Percentiles rank a stretch among this genome's conserved stretches.
Evolutionary conservation across 106 monocot genomes (phyloP).

Genomic region (Alisma plantagoaquatica): DNA sequence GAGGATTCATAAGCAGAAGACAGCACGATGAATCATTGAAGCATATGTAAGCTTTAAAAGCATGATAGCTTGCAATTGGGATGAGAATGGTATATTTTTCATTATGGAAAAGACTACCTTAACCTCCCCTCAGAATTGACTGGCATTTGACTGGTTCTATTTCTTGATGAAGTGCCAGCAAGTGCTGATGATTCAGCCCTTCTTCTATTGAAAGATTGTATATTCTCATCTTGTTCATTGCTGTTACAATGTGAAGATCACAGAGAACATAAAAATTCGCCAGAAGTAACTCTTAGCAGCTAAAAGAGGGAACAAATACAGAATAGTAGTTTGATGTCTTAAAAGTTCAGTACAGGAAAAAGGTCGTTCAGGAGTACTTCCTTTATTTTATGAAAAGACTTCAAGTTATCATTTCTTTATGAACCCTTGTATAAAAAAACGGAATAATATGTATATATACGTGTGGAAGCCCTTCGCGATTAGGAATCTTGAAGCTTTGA

Average conservation of each 20-base stretch:
- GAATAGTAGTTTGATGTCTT: not conserved
- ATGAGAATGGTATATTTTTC: too few species aligned
- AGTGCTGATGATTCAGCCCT: conserved; percentile 53
- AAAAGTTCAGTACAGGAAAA: not conserved
- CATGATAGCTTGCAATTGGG: not conserved
- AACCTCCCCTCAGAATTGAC: conserved; percentile 46
- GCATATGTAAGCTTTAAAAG: not conserved
- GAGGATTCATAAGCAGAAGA: too few species aligned
- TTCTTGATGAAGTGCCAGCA: conserved; percentile 32
- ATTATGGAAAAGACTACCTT: conserved; percentile 40
- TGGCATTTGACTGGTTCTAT: conserved; percentile 47
- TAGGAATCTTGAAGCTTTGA: too few species aligned
- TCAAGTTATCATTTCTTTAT: too few species aligned
- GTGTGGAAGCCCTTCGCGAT: not conserved
- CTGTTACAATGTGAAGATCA: conserved; percentile 25
- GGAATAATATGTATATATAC: too few species aligned
- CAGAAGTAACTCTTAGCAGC: too few species aligned
- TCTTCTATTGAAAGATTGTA: conserved; percentile 31
- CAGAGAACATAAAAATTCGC: not conserved
- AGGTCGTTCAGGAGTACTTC: too few species aligned
- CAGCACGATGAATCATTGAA: not conserved
- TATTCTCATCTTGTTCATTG: conserved; percentile 67
- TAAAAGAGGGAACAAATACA: too few species aligned
- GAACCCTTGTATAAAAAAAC: too few species aligned
- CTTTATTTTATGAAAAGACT: too few species aligned